A percentile compares a stretch with the other conserved stretches of the same genome.
These are phyloP conservation scores for Thraustochytrium sp. DNA, from an alignment of 352 stramenopile genomes.

Conservation along the genomic window DNA sequence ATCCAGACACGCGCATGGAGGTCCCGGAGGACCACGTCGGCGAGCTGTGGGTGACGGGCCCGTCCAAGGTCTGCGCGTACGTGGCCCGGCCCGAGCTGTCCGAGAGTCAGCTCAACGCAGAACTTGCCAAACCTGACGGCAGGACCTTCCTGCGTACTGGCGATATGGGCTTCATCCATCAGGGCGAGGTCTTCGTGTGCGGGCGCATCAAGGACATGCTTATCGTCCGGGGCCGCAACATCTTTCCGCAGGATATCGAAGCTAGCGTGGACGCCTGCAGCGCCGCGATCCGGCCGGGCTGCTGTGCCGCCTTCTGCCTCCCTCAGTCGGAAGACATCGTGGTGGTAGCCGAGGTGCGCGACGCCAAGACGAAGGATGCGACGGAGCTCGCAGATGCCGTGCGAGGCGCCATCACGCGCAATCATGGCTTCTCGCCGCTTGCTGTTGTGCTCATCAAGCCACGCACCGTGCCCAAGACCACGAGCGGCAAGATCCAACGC, in stretches of 20 bases:
- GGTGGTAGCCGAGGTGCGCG: slow-evolving; percentile 65
- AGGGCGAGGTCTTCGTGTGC: slow-evolving; percentile 82
- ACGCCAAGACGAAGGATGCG: slow-evolving; percentile 37
- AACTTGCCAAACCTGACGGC: not conserved
- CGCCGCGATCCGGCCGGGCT: slow-evolving; percentile 72
- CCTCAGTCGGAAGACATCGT: slow-evolving; percentile 55
- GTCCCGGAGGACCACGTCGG: slow-evolving; percentile 59
- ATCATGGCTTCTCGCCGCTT: slow-evolving; percentile 74
- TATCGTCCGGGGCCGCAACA: slow-evolving; percentile 95
- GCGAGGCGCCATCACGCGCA: slow-evolving; percentile 59
- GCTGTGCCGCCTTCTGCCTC: slow-evolving; percentile 83
- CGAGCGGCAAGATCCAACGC: slow-evolving; percentile 93
- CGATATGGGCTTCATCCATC: slow-evolving; percentile 92
- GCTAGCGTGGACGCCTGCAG: slow-evolving; percentile 69
- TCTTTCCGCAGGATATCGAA: slow-evolving; percentile 98
- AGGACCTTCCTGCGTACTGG: slow-evolving; percentile 81
- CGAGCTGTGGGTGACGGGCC: slow-evolving; percentile 74
- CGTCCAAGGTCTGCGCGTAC: slow-evolving; percentile 86
- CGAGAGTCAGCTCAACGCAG: slow-evolving; percentile 74
- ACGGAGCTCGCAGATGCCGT: slow-evolving; percentile 59
- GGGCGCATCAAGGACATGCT: slow-evolving; percentile 97
- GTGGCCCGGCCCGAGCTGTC: slow-evolving; percentile 77
- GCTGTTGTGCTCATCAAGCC: slow-evolving; percentile 80
- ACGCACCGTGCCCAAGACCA: slow-evolving; percentile 92
- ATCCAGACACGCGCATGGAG: slow-evolving; percentile 57